Evolutionary conservation across 192 early-diverging fungal genomes (phyloP), one percentile per base, ranked within the genome.

Genomic region (Entomortierella lignicola): DNA sequence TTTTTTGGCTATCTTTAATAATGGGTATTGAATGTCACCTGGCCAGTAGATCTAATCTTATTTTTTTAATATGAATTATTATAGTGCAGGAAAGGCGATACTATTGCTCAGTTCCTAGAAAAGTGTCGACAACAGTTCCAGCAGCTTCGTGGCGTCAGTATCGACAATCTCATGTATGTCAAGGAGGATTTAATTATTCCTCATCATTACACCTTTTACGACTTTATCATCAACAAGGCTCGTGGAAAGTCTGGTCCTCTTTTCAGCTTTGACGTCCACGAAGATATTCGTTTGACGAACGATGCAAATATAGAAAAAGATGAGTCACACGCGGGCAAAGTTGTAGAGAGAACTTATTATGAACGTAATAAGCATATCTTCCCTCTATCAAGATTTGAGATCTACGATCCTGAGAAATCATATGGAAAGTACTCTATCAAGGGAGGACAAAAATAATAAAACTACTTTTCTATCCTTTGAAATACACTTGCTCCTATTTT

Each of bases 161-260:
- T 92, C 25, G 97, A 97, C 66, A 92, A 93, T 63, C 60, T 98
- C 72, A 86, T 98, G 56, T 97, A 94, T 72, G 86, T 97, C 42
- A 98, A 98, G 82, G 96, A 97, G 83, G 96, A 97, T 87, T 74
- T 98, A 59, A 97, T 98, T 59, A 95, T 98, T 63, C 97, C 97
- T 23, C 96, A 97, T 77, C 91, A 94, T 63, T 91, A 90, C 65
- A 90, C 93, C 26, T 94, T 95, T 69, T 98, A 98, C 83, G 97
- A 98, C 79, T 96, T 98, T 69, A 97, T 97, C 41, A 82, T 97
- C 66, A 97, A 96, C 84, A 94, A 95, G 74, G 92, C 93, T 37
- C 87, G 97, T n/a, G 97, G 96, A 32, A 98, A 98, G 67, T 96
- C 95, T 2, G 97, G 97, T 2, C 95, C 97, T 6, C 58, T 98